Percentiles rank a stretch among this genome's conserved stretches.
Evolutionary conservation across 2,329 filamentous ascomycete species (phyloP).

Genomic region (Fusarium pseudoanthophilum): DNA sequence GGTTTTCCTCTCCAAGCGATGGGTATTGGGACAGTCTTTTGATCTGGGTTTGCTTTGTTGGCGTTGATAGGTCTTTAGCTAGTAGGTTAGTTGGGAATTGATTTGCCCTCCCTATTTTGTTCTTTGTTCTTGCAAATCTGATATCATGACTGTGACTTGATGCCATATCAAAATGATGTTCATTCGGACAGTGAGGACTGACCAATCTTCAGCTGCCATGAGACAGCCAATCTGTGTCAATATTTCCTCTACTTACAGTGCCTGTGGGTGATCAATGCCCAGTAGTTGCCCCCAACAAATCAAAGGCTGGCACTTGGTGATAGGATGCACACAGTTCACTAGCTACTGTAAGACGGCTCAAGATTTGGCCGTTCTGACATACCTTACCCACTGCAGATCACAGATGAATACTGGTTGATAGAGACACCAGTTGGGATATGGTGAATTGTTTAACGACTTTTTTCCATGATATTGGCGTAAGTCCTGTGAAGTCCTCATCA

Average conservation of each 20-base stretch:
- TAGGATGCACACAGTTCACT: not conserved
- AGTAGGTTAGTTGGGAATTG: not conserved
- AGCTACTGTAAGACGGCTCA: not conserved
- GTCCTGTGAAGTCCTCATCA: too few relatives aligned
- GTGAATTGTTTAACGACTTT: fast-evolving
- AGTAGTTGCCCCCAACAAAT: fast-evolving
- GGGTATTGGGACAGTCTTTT: not conserved
- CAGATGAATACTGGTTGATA: too few relatives aligned
- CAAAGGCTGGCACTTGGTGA: not conserved
- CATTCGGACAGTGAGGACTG: not conserved
- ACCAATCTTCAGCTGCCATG: fast-evolving
- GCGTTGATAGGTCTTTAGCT: too few relatives aligned
- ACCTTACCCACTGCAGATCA: not conserved
- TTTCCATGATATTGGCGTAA: not conserved
- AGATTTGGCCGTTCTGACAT: conserved; percentile 3
- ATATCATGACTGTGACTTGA: not conserved
- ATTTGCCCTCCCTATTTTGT: not conserved
- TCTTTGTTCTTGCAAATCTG: not conserved
- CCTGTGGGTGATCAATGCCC: too few relatives aligned
- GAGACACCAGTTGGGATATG: not conserved
- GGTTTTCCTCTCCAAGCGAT: fast-evolving
- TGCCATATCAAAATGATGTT: not conserved
- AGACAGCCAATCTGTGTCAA: fast-evolving
- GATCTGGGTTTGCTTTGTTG: not conserved
- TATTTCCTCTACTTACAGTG: fast-evolving